These are phyloP conservation scores for Phylloporus sp. DNA, from an alignment of 768 basidiomycete genomes.

Conservation along the genomic window DNA sequence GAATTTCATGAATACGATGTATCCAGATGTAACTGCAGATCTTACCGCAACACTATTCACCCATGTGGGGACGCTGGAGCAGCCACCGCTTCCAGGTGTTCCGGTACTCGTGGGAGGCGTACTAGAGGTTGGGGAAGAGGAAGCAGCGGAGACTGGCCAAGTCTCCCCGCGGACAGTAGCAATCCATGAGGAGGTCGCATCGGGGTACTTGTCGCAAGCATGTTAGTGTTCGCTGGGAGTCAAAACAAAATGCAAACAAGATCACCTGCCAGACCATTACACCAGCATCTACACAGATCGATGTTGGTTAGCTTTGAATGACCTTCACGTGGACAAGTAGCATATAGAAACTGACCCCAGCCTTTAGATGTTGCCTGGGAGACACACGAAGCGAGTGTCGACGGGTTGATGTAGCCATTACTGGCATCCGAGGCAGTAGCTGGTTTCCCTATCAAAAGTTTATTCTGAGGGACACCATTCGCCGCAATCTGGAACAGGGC, in stretches of 20 bases:
- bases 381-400: conserved; percentile 57
- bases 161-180: conserved; percentile 33
- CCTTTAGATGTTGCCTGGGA: conserved; percentile 54
- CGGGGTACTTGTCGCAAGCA: conserved; percentile 32
- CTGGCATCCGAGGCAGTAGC: conserved; percentile 46
- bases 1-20: background rate
- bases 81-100: conserved; percentile 28
- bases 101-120: conserved; percentile 18
- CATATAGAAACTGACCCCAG: conserved; percentile 53
- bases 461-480: conserved; percentile 53
- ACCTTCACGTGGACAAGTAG: too few species aligned
- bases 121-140: background rate
- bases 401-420: conserved; percentile 55
- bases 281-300: conserved; percentile 28
- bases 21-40: background rate
- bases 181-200: conserved; percentile 39
- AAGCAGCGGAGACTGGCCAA: conserved; percentile 31
- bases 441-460: conserved; percentile 78
- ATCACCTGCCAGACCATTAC: conserved; percentile 41
- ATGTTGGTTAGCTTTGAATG: background rate
- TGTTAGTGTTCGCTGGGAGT: background rate
- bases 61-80: conserved; percentile 44
- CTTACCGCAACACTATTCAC: conserved; percentile 32
- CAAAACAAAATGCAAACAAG: background rate
- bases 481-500: conserved; percentile 48